Percentiles rank a stretch among this genome's conserved stretches.
Conservation (phyloP, 2,329 filamentous ascomycete species). For the Exophiala spinifera region DNA sequence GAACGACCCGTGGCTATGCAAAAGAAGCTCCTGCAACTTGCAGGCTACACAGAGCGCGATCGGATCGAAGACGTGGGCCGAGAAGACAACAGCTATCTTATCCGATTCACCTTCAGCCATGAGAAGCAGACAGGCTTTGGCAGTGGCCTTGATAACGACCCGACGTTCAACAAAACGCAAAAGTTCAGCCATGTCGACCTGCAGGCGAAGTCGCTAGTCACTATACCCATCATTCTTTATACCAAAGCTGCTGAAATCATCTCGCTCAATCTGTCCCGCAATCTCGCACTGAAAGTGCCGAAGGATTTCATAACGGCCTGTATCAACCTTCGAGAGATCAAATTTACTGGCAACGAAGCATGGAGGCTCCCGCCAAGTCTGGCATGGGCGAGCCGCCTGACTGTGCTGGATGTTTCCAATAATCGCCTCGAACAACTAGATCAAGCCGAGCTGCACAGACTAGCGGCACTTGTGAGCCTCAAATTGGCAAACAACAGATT, state of each 20-base stretch:
- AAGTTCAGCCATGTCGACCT: constrained; percentile 95
- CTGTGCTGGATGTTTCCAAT: constrained; percentile 90
- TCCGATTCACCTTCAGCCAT: constrained; percentile 91
- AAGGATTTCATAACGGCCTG: constrained; percentile 96
- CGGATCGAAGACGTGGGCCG: constrained; percentile 88
- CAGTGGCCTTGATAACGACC: constrained; percentile 68
- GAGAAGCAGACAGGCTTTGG: constrained; percentile 80
- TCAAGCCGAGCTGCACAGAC: constrained; percentile 72
- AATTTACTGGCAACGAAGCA: constrained; percentile 91
- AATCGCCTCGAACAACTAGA: constrained; percentile 86
- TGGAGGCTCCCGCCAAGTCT: constrained; percentile 81
- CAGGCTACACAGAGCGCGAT: constrained; percentile 84
- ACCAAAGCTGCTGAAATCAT: constrained; percentile 90
- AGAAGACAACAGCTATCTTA: constrained; percentile 96
- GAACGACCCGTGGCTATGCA: constrained; percentile 89
- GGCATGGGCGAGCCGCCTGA: constrained; percentile 74
- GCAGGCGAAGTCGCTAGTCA: constrained; percentile 82
- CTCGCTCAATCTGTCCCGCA: constrained; percentile 87
- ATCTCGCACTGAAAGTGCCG: constrained; percentile 86
- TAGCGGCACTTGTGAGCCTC: constrained; percentile 77
- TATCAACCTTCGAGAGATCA: constrained; percentile 87
- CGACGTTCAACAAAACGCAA: constrained; percentile 75
- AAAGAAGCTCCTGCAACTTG: constrained; percentile 83
- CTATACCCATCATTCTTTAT: constrained; percentile 92
- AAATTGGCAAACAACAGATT: constrained; percentile 93